Evolutionary conservation across 129 eudicot species (phyloP).

Genomic region (Rutidosis leptorrhynchoides): DNA sequence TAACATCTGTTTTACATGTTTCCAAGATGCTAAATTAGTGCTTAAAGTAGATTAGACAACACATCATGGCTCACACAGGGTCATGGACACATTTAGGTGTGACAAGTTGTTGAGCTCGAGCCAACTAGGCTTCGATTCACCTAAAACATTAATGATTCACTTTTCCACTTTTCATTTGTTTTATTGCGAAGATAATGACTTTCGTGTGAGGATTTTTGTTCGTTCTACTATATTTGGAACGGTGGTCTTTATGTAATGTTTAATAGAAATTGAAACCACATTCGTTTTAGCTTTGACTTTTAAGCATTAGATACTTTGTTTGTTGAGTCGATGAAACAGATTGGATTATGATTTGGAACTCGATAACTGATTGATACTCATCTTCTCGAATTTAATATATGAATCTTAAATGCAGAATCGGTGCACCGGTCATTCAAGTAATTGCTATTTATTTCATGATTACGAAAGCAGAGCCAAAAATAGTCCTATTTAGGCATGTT

Average conservation of each 20-base stretch:
- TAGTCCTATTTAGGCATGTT: constrained; percentile 36
- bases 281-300: constrained; percentile 29
- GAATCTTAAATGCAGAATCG: constrained; percentile 34
- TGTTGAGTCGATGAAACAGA: constrained; percentile 16
- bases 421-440: constrained; percentile 34
- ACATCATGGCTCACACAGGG: neutral
- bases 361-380: constrained; percentile 17
- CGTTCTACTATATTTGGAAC: constrained; percentile 5
- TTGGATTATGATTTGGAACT: constrained; percentile 15
- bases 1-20: neutral
- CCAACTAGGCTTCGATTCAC: neutral
- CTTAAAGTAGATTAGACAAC: neutral
- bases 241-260: too few species aligned
- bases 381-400: constrained; percentile 26
- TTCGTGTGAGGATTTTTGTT: constrained; percentile 15
- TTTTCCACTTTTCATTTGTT: neutral
- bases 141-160: neutral
- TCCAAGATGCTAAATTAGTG: neutral
- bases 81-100: neutral
- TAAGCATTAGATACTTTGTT: constrained; percentile 15
- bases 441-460: constrained; percentile 41
- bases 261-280: neutral
- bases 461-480: constrained; percentile 33
- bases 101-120: neutral
- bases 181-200: constrained; percentile 4